Evolutionary conservation across 106 monocot species (phyloP).

Genomic region (Dendrobium nobile): DNA sequence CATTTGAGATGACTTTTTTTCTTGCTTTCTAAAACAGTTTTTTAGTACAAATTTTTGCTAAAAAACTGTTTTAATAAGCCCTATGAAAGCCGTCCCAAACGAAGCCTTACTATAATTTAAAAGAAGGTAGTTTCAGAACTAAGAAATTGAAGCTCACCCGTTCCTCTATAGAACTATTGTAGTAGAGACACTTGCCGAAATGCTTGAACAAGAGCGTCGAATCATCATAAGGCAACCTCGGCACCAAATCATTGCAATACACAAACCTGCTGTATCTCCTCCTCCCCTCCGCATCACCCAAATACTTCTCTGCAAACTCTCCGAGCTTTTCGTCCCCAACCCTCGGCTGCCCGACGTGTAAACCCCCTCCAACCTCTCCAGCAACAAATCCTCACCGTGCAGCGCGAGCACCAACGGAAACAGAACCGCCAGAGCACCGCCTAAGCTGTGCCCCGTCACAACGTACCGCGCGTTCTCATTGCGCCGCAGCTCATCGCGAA

Average conservation of each 20-base stretch:
- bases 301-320: conserved; percentile 18
- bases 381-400: conserved; percentile 37
- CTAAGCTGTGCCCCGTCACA: conserved; percentile 81
- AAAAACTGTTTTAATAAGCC: too few relatives aligned
- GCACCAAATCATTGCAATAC: conserved; percentile 77
- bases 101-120: too few relatives aligned
- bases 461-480: conserved; percentile 44
- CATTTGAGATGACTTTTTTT: too few relatives aligned
- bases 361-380: conserved; percentile 53
- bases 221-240: conserved; percentile 74
- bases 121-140: neutral
- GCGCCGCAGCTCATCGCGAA: conserved; percentile 17
- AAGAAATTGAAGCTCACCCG: conserved; percentile 21
- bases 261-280: conserved; percentile 60
- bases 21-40: too few relatives aligned
- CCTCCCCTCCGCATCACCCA: neutral
- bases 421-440: conserved; percentile 74
- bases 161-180: conserved; percentile 58
- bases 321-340: conserved; percentile 61
- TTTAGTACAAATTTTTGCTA: too few relatives aligned
- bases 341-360: conserved; percentile 88
- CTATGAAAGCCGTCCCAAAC: too few relatives aligned
- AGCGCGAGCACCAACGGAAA: conserved; percentile 50
- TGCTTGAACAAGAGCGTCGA: conserved; percentile 62
- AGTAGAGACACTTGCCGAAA: conserved; percentile 69